These are phyloP conservation scores for Cicer yamashitae DNA, from an alignment of 306 rosid species.

Conservation along the genomic window DNA sequence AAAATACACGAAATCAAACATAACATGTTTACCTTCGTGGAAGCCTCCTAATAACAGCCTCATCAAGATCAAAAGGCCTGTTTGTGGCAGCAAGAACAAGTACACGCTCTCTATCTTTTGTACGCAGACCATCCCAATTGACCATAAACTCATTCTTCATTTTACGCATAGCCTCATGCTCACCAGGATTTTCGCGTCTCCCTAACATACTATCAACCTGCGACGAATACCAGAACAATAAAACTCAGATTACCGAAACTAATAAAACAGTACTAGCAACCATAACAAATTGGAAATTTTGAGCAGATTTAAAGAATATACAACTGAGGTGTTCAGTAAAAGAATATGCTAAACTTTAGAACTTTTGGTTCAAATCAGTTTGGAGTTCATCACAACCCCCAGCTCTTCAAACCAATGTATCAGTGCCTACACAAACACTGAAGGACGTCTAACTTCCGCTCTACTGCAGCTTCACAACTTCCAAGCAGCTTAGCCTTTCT, in stretches of 20 bases:
- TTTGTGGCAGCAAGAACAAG: constrained; percentile 97
- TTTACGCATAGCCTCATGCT: constrained; percentile 99
- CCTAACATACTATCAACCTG: constrained; percentile 99
- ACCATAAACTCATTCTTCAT: constrained; percentile 99
- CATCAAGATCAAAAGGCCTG: constrained; percentile 98
- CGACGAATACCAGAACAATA: constrained; percentile 38
- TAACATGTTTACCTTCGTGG: constrained; percentile 71
- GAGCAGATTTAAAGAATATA: background rate
- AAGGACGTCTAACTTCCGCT: background rate
- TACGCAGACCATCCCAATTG: constrained; percentile 98
- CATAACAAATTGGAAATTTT: background rate
- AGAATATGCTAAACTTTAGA: background rate
- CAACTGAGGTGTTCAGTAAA: constrained; percentile 8
- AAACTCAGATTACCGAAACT: constrained; percentile 13
- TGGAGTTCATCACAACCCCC: background rate
- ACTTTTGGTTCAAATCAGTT: background rate
- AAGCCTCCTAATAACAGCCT: constrained; percentile 98
- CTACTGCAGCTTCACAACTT: constrained; percentile 14
- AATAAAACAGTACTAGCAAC: constrained; percentile 15
- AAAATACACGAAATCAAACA: constrained; percentile 30
- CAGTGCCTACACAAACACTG: background rate
- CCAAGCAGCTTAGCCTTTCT: background rate
- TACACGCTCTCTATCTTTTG: constrained; percentile 94
- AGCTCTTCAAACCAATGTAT: background rate
- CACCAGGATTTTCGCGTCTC: constrained; percentile 95